These are phyloP conservation scores for Osmanthus fragrans DNA, from an alignment of 257 asterid species.

Conservation along the genomic window DNA sequence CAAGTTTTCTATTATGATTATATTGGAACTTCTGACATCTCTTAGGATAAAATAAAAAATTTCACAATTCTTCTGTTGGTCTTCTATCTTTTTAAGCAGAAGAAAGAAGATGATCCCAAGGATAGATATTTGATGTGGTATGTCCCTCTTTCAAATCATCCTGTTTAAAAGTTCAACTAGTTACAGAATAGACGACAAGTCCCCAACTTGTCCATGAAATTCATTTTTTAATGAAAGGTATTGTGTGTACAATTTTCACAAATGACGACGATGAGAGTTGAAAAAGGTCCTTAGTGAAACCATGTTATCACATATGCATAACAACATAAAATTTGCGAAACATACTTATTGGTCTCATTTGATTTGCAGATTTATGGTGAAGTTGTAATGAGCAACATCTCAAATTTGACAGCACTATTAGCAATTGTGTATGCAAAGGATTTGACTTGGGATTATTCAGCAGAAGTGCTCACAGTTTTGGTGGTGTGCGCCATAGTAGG, in stretches of 20 bases:
- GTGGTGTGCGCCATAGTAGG: slow-evolving; percentile 26
- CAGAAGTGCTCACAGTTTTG: slow-evolving; percentile 31
- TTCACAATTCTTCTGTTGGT: not conserved
- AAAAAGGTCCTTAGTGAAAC: not conserved
- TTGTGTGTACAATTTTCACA: too few species aligned
- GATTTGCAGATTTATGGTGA: slow-evolving; percentile 31
- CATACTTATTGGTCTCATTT: not conserved
- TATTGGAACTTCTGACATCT: too few species aligned
- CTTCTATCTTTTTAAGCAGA: slow-evolving; percentile 31
- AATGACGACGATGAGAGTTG: not conserved
- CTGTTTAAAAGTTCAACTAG: not conserved
- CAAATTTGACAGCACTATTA: slow-evolving; percentile 24
- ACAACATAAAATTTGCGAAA: not conserved
- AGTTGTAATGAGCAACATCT: slow-evolving; percentile 32
- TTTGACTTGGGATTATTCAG: slow-evolving; percentile 33
- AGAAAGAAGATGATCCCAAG: slow-evolving; percentile 34
- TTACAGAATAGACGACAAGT: not conserved
- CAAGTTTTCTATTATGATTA: not conserved
- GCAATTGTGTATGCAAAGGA: slow-evolving; percentile 31
- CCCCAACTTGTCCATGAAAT: too few species aligned
- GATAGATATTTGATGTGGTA: not conserved
- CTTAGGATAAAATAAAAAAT: too few species aligned
- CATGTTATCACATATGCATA: not conserved
- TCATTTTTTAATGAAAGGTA: too few species aligned
- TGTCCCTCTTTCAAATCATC: not conserved